These are phyloP conservation scores for Setaria viridis DNA, from an alignment of 202 grass and related monocot species.

Conservation along the genomic window DNA sequence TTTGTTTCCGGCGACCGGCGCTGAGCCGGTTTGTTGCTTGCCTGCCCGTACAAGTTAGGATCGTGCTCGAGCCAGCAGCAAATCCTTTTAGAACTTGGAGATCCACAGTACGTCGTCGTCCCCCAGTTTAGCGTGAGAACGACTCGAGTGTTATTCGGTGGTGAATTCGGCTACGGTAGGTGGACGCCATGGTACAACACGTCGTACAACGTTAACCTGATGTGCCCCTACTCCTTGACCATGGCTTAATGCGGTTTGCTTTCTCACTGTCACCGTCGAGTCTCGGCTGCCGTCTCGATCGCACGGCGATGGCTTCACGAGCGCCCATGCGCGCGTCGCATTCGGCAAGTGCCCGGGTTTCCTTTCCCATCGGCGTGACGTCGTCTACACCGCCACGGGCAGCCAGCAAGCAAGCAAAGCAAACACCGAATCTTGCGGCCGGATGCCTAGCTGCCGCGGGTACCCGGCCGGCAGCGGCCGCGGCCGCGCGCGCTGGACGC, in stretches of 20 bases:
- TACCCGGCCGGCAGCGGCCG: neutral
- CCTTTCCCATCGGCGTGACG: conserved; percentile 35
- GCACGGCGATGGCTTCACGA: neutral
- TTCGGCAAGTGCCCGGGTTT: neutral
- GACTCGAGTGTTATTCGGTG: too few relatives aligned
- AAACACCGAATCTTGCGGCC: conserved; percentile 27
- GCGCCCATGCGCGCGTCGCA: neutral
- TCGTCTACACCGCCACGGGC: neutral
- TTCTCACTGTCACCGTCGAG: neutral
- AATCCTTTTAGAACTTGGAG: conserved; percentile 17
- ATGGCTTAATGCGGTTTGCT: too few relatives aligned
- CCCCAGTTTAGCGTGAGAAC: too few relatives aligned
- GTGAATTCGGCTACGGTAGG: too few relatives aligned
- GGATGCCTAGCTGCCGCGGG: neutral
- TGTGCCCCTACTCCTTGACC: too few relatives aligned
- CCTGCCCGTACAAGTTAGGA: neutral
- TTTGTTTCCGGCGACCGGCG: conserved; percentile 13
- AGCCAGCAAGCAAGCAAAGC: neutral
- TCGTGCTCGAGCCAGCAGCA: neutral
- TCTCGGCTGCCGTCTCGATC: neutral
- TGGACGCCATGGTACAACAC: too few relatives aligned
- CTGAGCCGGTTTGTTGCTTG: neutral
- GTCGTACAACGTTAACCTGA: too few relatives aligned
- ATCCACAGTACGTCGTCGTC: neutral
- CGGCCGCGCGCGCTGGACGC: neutral